A percentile compares a stretch with the other conserved stretches of the same genome.
These are phyloP conservation scores for Fomitiporia mediterranea DNA, from an alignment of 1,284 basidiomycete species.

Conservation along the genomic window DNA sequence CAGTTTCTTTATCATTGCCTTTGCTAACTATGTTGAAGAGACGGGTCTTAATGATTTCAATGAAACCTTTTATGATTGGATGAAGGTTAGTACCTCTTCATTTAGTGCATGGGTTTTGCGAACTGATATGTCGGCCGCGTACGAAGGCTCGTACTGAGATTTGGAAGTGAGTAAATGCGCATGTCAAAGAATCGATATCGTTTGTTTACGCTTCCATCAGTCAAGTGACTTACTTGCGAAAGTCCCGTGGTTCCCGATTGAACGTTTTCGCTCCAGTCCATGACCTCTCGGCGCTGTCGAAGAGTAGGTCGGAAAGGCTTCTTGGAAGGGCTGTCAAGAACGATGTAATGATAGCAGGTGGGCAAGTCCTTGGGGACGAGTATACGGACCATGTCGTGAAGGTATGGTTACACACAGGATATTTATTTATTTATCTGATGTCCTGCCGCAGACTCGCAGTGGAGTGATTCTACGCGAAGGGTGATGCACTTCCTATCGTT, in stretches of 20 bases:
- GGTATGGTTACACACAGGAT: constrained; percentile 35
- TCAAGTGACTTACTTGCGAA: constrained; percentile 82
- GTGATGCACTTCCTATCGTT: constrained; percentile 42
- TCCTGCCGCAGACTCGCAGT: constrained; percentile 63
- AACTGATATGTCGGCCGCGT: constrained; percentile 2
- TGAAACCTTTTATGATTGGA: constrained; percentile 82
- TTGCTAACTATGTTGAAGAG: constrained; percentile 86
- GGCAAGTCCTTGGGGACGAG: constrained; percentile 87
- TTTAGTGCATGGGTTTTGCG: background rate
- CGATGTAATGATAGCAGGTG: constrained; percentile 75
- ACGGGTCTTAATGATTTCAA: constrained; percentile 55
- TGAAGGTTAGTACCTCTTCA: constrained; percentile 55
- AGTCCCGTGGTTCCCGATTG: constrained; percentile 69
- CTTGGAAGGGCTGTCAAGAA: constrained; percentile 63
- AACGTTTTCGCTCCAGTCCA: constrained; percentile 87
- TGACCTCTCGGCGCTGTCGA: constrained; percentile 78
- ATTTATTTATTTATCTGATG: constrained; percentile 4
- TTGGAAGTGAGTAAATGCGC: constrained; percentile 67
- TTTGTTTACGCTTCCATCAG: constrained; percentile 35
- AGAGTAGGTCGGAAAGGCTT: constrained; percentile 51
- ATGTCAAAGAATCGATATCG: background rate
- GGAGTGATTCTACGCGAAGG: constrained; percentile 90
- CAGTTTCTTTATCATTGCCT: constrained; percentile 93
- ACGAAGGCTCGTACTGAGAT: constrained; percentile 80
- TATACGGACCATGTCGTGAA: constrained; percentile 92